Conservation (phyloP, 768 basidiomycete genomes). For the Psilocybe tampanensis region DNA sequence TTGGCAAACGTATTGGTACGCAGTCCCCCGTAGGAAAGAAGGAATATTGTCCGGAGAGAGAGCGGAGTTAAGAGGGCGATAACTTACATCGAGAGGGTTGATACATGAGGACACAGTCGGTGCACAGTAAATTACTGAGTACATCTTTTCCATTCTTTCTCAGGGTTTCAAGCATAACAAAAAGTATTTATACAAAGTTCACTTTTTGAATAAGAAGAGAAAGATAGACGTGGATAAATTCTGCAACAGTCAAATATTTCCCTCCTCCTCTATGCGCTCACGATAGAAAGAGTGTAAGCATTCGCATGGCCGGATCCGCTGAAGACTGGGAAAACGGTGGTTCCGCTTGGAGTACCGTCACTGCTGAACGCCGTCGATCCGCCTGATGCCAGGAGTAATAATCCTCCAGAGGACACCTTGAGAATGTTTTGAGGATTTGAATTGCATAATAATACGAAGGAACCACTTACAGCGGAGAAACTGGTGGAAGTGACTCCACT, state of each 20-base stretch:
- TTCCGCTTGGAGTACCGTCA: conserved; percentile 53
- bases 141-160: too few relatives aligned
- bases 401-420: conserved; percentile 50
- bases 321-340: conserved; percentile 41
- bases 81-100: background rate
- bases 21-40: background rate
- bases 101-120: background rate
- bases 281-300: conserved; percentile 41
- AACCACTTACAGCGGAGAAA: conserved; percentile 52
- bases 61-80: conserved; percentile 26
- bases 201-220: too few relatives aligned
- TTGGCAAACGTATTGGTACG: background rate
- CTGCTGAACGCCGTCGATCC: conserved; percentile 56
- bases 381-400: conserved; percentile 48
- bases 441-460: background rate
- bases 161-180: too few relatives aligned
- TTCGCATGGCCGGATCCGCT: conserved; percentile 34
- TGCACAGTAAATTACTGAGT: too few relatives aligned
- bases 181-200: too few relatives aligned
- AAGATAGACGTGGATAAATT: too few relatives aligned
- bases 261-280: conserved; percentile 27
- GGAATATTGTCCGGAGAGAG: conserved; percentile 19
- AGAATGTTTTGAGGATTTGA: background rate
- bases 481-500: conserved; percentile 47
- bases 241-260: too few relatives aligned